Conservation (phyloP, 1,139 yeast genomes). For the Candida smagusa region DNA sequence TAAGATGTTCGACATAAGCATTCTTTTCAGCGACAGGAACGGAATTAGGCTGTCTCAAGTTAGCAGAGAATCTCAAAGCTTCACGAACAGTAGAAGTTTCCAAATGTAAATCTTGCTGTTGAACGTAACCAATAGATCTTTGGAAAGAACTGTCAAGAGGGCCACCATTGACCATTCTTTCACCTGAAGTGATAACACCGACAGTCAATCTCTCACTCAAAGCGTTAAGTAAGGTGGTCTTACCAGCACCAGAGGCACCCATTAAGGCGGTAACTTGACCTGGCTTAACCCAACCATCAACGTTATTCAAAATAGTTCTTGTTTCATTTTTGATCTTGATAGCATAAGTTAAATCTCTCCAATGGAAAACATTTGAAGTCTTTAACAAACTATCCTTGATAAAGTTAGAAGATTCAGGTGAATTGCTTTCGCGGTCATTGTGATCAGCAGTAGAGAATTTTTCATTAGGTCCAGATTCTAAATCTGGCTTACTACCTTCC, state of each 20-base stretch:
- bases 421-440: not conserved
- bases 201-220: constrained; percentile 74
- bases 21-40: constrained; percentile 59
- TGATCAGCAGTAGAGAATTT: constrained; percentile 13
- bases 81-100: constrained; percentile 75
- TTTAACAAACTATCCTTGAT: constrained; percentile 8
- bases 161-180: constrained; percentile 69
- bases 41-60: constrained; percentile 62
- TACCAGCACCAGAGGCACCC: constrained; percentile 92
- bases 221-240: constrained; percentile 70
- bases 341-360: constrained; percentile 76
- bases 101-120: constrained; percentile 78
- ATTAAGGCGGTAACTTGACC: constrained; percentile 35
- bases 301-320: constrained; percentile 60
- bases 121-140: constrained; percentile 79
- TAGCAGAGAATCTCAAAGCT: constrained; percentile 69
- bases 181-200: constrained; percentile 72
- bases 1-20: constrained; percentile 68
- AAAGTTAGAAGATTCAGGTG: constrained; percentile 7
- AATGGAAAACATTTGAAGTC: constrained; percentile 58
- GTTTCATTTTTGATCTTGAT: constrained; percentile 62
- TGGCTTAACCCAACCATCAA: constrained; percentile 61
- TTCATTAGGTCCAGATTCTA: constrained; percentile 13
- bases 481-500: constrained; percentile 20
- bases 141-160: constrained; percentile 71